Conservation (phyloP, 306 rosid species). For the Elaeagnus macrophylla region DNA sequence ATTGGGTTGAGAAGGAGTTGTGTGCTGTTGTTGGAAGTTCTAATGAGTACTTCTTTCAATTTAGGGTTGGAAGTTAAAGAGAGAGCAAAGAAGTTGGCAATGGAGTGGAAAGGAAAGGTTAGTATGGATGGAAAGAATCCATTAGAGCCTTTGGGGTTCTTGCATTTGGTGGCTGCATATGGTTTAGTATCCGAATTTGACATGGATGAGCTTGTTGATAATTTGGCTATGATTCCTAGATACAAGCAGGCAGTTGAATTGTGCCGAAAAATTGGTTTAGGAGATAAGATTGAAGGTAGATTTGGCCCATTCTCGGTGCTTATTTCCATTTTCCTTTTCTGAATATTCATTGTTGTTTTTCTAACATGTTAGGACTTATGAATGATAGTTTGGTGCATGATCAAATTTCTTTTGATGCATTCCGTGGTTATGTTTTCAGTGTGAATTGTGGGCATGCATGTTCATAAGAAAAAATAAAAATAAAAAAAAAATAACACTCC, state of each 20-base stretch:
- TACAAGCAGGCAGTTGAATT: slow-evolving; percentile 36
- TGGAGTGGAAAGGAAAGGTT: slow-evolving; percentile 42
- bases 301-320: neutral
- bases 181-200: slow-evolving; percentile 40
- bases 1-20: slow-evolving; percentile 36
- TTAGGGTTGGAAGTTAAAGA: slow-evolving; percentile 35
- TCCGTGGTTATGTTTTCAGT: no score
- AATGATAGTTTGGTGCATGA: no score
- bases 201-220: slow-evolving; percentile 47
- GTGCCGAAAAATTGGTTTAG: slow-evolving; percentile 34
- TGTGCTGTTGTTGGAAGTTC: slow-evolving; percentile 41
- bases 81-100: slow-evolving; percentile 41
- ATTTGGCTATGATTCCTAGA: slow-evolving; percentile 24
- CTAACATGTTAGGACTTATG: no score
- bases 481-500: no score
- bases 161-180: slow-evolving; percentile 51
- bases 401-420: no score
- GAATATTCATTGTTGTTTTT: no score
- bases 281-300: slow-evolving; percentile 34
- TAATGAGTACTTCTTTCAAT: slow-evolving; percentile 28
- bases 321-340: no score
- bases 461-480: no score
- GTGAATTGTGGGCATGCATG: no score
- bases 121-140: slow-evolving; percentile 20
- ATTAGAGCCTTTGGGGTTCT: slow-evolving; percentile 42